Evolutionary conservation across 2,329 filamentous ascomycete species (phyloP).

Genomic region (Tolypocladium album): DNA sequence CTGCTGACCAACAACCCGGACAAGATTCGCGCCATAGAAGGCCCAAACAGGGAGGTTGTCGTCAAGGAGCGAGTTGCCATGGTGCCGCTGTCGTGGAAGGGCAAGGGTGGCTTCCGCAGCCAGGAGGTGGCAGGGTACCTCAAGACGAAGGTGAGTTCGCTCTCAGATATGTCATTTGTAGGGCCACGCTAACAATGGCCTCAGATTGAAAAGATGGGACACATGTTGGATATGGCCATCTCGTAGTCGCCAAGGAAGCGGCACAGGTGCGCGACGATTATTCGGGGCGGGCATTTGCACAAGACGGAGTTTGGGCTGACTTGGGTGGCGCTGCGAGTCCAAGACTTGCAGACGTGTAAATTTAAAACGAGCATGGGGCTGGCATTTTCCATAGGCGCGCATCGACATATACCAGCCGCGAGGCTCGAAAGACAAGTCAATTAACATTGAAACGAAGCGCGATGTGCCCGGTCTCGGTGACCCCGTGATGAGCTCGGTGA

Average conservation of each 20-base stretch:
- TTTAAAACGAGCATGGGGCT: neutral
- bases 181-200: conserved; percentile 9
- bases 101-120: conserved; percentile 71
- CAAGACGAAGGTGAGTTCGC: conserved; percentile 69
- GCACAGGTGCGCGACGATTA: neutral
- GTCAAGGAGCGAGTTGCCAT: conserved; percentile 89
- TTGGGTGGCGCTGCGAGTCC: neutral
- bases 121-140: conserved; percentile 89
- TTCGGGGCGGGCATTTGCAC: neutral
- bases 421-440: neutral
- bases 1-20: conserved; percentile 95
- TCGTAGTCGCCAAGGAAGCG: conserved; percentile 1
- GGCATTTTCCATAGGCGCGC: neutral
- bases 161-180: neutral
- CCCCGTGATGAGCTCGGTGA: neutral
- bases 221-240: conserved; percentile 54
- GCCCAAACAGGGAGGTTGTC: conserved; percentile 74
- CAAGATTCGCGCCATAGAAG: conserved; percentile 90
- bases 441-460: too few relatives aligned
- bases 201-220: conserved; percentile 76
- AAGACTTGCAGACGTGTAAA: neutral
- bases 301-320: conserved; percentile 1
- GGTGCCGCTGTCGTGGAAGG: conserved; percentile 90
- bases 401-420: neutral
- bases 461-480: neutral